Conservation (phyloP, 768 basidiomycete species). For the Pholiota conissans region DNA sequence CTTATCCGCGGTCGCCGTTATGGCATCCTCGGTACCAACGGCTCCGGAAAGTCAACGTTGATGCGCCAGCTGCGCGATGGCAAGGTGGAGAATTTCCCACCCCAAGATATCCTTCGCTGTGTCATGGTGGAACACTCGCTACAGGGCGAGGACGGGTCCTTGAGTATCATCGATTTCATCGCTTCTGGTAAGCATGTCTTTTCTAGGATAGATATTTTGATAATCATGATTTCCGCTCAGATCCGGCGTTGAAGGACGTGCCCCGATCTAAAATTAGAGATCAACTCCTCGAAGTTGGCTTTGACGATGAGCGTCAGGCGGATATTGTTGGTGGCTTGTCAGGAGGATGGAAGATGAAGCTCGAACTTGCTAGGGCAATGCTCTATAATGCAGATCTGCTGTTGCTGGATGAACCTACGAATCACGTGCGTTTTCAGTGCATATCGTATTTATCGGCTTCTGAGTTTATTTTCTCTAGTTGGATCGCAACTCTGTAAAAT, state of each 20-base stretch:
- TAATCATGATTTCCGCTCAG: slow-evolving; percentile 35
- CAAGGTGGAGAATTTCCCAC: slow-evolving; percentile 95
- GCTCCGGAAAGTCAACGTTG: slow-evolving; percentile 93
- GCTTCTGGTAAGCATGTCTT: slow-evolving; percentile 59
- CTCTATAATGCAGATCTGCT: slow-evolving; percentile 89
- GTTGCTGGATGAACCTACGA: slow-evolving; percentile 90
- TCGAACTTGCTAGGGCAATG: slow-evolving; percentile 95
- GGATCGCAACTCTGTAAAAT: slow-evolving; percentile 82
- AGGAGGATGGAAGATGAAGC: slow-evolving; percentile 99
- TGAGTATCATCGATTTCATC: slow-evolving; percentile 87
- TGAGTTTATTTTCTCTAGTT: slow-evolving; percentile 75
- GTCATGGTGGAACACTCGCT: slow-evolving; percentile 98
- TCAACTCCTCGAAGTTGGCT: slow-evolving; percentile 87
- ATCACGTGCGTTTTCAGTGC: slow-evolving; percentile 67
- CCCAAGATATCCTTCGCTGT: slow-evolving; percentile 80
- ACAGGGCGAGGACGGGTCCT: slow-evolving; percentile 87
- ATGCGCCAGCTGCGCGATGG: slow-evolving; percentile 94
- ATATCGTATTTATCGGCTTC: slow-evolving; percentile 30
- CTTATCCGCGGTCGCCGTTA: slow-evolving; percentile 90
- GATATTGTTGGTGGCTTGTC: slow-evolving; percentile 89
- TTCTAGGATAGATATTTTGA: not conserved
- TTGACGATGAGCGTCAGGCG: slow-evolving; percentile 81
- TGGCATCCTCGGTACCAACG: slow-evolving; percentile 95
- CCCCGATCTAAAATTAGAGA: slow-evolving; percentile 72
- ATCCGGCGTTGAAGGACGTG: slow-evolving; percentile 63